These are phyloP conservation scores for Porphyridium purpureum DNA, from an alignment of 23 red algal genomes.

Conservation along the genomic window DNA sequence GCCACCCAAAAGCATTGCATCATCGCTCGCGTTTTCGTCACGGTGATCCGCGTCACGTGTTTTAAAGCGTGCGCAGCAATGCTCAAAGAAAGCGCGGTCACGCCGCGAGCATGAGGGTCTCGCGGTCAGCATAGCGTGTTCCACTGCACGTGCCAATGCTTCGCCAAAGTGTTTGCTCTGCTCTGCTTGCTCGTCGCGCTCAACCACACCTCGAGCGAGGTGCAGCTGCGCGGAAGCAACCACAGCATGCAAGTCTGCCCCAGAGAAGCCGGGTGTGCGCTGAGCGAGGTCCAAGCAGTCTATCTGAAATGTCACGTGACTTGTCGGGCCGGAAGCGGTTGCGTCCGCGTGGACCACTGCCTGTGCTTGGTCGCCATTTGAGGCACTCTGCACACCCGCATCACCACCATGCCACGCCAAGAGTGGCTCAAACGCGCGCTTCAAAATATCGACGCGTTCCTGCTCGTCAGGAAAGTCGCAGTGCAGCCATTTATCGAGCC, in stretches of 20 bases:
- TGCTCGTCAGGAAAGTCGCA: slow-evolving; percentile 29
- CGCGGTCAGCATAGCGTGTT: too few species aligned
- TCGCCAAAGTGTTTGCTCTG: too few species aligned
- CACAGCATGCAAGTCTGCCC: slow-evolving; percentile 14
- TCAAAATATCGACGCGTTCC: slow-evolving; percentile 9
- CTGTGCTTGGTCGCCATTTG: too few species aligned
- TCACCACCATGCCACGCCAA: slow-evolving; percentile 4
- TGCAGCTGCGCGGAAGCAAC: slow-evolving; percentile 2
- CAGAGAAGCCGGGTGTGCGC: slow-evolving; percentile 24
- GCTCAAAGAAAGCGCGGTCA: too few species aligned
- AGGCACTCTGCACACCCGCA: too few species aligned
- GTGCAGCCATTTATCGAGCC: slow-evolving; percentile 69
- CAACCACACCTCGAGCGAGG: background rate
- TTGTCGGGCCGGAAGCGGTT: too few species aligned
- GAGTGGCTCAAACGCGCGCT: background rate
- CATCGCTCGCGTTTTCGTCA: too few species aligned
- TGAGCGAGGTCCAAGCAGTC: slow-evolving; percentile 10
- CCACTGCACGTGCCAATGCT: too few species aligned
- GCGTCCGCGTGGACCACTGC: background rate
- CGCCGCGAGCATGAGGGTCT: too few species aligned
- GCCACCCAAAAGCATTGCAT: too few species aligned
- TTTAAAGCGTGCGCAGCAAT: too few species aligned
- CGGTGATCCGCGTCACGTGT: too few species aligned
- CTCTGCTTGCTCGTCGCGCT: background rate
- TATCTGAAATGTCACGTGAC: slow-evolving; percentile 4